Evolutionary conservation across 2,329 filamentous ascomycete species (phyloP).

Genomic region (Colletotrichum orbiculare): DNA sequence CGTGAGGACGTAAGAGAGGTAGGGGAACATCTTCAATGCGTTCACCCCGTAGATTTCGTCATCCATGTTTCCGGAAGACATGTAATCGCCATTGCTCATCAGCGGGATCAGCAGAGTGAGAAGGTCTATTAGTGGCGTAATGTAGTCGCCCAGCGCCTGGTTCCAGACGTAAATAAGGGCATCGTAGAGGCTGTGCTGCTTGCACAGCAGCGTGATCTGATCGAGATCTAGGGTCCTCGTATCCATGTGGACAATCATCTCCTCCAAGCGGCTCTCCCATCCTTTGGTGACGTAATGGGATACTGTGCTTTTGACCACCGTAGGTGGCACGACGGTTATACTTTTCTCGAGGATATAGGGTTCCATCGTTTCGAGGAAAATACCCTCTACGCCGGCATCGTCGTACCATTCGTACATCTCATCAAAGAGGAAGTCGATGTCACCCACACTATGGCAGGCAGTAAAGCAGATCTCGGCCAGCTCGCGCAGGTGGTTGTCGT

Average conservation of each 20-base stretch:
- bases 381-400: conserved; percentile 75
- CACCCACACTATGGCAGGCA: conserved; percentile 81
- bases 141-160: conserved; percentile 86
- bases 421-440: conserved; percentile 88
- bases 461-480: conserved; percentile 86
- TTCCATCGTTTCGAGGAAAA: conserved; percentile 91
- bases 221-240: conserved; percentile 93
- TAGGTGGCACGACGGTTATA: conserved; percentile 81
- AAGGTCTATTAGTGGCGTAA: conserved; percentile 89
- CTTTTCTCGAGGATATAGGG: conserved; percentile 85
- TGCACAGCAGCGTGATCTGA: conserved; percentile 90
- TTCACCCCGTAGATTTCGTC: conserved; percentile 73
- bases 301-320: conserved; percentile 87
- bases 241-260: conserved; percentile 93
- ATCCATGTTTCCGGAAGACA: conserved; percentile 65
- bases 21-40: conserved; percentile 92
- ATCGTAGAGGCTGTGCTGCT: conserved; percentile 91
- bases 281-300: conserved; percentile 81
- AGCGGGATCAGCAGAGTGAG: conserved; percentile 73
- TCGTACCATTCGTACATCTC: conserved; percentile 93
- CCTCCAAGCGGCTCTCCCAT: conserved; percentile 83
- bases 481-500: conserved; percentile 75
- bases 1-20: conserved; percentile 91
- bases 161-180: conserved; percentile 98
- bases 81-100: conserved; percentile 66